phyloP scores from a whole-genome alignment of 495 filamentous ascomycete genomes.

The Polyplosphaeria fusca region DNA sequence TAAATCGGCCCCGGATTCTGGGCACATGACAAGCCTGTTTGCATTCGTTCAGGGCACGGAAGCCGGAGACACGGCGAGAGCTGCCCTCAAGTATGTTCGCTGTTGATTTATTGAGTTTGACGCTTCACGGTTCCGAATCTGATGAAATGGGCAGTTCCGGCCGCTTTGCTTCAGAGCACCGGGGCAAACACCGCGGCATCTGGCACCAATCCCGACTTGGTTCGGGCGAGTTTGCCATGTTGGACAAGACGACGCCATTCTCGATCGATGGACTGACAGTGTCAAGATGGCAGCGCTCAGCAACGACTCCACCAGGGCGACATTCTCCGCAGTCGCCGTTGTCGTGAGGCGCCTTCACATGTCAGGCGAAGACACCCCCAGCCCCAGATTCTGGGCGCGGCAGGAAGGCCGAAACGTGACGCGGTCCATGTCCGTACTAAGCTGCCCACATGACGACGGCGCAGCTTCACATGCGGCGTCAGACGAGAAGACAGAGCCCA shows the following conservation, averaged over 20 bases:
- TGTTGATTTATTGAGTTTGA: too few species aligned
- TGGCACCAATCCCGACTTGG: not conserved
- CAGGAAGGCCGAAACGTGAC: not conserved
- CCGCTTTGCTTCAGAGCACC: not conserved
- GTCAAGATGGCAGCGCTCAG: not conserved
- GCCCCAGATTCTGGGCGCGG: not conserved
- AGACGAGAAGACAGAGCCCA: not conserved
- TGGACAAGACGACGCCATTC: not conserved
- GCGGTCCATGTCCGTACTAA: not conserved
- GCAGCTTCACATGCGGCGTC: conserved; percentile 10
- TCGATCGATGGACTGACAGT: not conserved
- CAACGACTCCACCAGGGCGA: not conserved
- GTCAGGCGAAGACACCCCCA: too few species aligned
- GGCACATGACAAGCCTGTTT: too few species aligned
- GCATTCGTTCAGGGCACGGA: too few species aligned
- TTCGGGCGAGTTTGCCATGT: not conserved
- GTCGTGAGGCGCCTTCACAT: not conserved
- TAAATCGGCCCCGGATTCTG: too few species aligned
- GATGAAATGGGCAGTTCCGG: not conserved
- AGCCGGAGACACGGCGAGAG: too few species aligned
- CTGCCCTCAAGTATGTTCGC: too few species aligned
- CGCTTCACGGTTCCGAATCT: too few species aligned
- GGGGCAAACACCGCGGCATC: not conserved
- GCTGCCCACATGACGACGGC: conserved; percentile 5
- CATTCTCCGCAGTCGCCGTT: not conserved